Evolutionary conservation across 2,329 filamentous ascomycete genomes (phyloP), one percentile per base, ranked within the genome.

Genomic region (Rhexocercosporidium sp.): DNA sequence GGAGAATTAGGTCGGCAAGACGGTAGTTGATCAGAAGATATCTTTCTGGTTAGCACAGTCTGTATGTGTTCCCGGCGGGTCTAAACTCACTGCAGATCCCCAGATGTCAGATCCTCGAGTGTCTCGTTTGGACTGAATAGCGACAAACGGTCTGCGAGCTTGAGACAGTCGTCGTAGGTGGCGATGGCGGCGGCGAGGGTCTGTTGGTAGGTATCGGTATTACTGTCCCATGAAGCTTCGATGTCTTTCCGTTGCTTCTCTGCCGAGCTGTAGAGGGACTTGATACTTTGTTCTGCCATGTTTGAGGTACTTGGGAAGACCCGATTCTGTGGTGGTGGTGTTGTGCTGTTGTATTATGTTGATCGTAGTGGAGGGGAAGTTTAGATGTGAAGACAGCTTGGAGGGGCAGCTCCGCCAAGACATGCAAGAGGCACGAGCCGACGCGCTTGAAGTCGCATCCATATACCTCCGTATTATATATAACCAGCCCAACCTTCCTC

Each of bases 51-150:
- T 69, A 78, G 76, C 60, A 46, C 1, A 51, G 22, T 54, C 53
- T 25, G 22, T 20, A 27, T 29, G 59, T 25, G 16, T 22, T 31
- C 11, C 47, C 51, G 34, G 41, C 5, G 12, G 16, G 37, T 44
- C 41, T 1, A 37, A 57, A 73, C 79, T 67, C 82, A 97, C 81
- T 93, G 93, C 37, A 99, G 81, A 75, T 97, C 90, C n/a, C 86
- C 85, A 1, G 95, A 96, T 16, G 92, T 84, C 37, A 97, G 82
- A 80, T 99, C 96, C 69, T 99, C 96, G 46, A 95, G 80, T 0
- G 87, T 86, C 79, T 99, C 96, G 79, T 99, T 99, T 41, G 89
- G 85, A 73, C 93, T 97, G 85, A 98, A 98, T 62, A 99, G 83
- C 0, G 92, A 90, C 29, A 96, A 83, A 67, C 88, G 85, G 71